Evolutionary conservation across 441 rosid genomes (phyloP).

Genomic region (Populus tomentosa): DNA sequence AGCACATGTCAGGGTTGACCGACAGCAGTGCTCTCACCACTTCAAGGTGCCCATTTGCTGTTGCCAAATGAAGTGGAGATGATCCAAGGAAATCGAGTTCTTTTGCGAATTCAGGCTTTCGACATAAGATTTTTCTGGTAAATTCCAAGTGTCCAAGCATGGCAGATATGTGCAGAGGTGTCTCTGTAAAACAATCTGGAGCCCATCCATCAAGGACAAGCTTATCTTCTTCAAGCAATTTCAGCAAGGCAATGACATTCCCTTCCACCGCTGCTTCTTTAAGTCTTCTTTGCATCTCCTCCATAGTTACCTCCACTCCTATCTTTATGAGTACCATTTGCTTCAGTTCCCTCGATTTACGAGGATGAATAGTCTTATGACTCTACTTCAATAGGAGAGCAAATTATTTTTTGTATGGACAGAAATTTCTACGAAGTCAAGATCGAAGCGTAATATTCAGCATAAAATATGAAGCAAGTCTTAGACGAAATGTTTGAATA

Average conservation of each 20-base stretch:
- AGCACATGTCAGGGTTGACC: conserved; percentile 13
- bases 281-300: not conserved
- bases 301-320: not conserved
- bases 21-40: not conserved
- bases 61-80: conserved; percentile 26
- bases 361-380: too few relatives aligned
- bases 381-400: too few relatives aligned
- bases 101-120: not conserved
- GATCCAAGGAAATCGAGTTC: not conserved
- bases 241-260: not conserved
- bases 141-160: not conserved
- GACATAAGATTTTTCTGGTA: not conserved
- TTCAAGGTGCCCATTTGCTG: conserved; percentile 15
- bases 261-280: not conserved
- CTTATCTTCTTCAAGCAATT: not conserved
- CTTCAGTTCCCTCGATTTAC: too few relatives aligned
- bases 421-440: too few relatives aligned
- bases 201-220: not conserved
- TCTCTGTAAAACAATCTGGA: not conserved
- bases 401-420: too few relatives aligned
- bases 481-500: too few relatives aligned
- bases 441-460: too few relatives aligned
- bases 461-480: too few relatives aligned
- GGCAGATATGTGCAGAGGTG: not conserved
- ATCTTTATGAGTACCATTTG: too few relatives aligned